These are phyloP conservation scores for Paecilomyces formosus DNA, from an alignment of 2,329 filamentous ascomycete genomes.

Conservation along the genomic window DNA sequence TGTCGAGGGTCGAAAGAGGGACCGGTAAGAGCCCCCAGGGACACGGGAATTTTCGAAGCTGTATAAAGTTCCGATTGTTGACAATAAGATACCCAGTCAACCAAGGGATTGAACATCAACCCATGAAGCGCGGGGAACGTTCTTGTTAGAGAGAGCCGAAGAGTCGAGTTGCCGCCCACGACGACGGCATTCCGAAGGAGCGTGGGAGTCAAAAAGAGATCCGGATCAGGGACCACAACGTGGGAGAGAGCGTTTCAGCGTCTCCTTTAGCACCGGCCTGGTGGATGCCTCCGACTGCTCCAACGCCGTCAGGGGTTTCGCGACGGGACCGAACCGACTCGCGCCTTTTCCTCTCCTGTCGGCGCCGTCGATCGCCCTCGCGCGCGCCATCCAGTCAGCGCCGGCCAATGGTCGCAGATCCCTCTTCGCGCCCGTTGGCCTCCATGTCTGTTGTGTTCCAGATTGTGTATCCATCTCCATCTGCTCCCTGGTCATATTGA, in stretches of 20 bases:
- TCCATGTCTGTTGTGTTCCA: not conserved
- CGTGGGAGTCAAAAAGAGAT: conserved; percentile 5
- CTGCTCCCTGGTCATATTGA: not conserved
- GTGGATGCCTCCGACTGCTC: not conserved
- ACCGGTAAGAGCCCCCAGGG: not conserved
- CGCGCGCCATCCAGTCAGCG: not conserved
- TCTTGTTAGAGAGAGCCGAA: not conserved
- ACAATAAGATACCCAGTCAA: not conserved
- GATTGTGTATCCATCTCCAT: not conserved
- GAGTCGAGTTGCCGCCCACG: conserved; percentile 7
- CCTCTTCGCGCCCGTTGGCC: not conserved
- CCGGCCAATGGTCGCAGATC: not conserved
- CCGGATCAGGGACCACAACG: not conserved
- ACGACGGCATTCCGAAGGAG: conserved; percentile 14
- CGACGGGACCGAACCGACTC: not conserved
- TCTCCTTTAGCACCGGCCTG: not conserved
- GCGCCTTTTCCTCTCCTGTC: not conserved
- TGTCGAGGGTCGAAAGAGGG: not conserved
- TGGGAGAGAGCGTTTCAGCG: conserved; percentile 1
- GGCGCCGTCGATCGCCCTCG: not conserved
- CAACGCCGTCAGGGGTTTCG: not conserved
- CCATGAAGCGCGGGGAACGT: not conserved
- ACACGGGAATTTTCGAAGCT: not conserved
- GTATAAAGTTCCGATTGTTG: not conserved
- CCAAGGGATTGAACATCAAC: not conserved